Conservation (phyloP, 2,329 filamentous ascomycete genomes). For the Myriosclerotinia duriaeana region DNA sequence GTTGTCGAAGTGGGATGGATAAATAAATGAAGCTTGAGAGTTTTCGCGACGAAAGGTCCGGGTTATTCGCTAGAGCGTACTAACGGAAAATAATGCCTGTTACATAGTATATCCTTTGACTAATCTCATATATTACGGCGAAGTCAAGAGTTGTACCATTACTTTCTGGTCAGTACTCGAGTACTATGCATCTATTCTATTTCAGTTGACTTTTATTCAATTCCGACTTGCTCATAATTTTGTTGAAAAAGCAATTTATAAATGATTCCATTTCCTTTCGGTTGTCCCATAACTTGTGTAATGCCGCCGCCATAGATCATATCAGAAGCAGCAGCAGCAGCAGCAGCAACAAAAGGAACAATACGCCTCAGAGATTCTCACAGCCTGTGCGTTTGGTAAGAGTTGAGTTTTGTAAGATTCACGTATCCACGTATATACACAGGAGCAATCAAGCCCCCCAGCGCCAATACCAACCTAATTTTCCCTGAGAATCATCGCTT, state of each 20-base stretch:
- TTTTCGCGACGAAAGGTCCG: neutral
- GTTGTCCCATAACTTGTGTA: no score
- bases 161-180: neutral
- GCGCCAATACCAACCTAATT: slow-evolving; percentile 18
- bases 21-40: slow-evolving; percentile 6
- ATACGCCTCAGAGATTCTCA: neutral
- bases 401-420: slow-evolving; percentile 15
- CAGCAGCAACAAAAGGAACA: neutral
- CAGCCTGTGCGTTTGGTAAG: neutral
- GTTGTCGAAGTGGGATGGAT: slow-evolving; percentile 17
- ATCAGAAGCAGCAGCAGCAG: neutral
- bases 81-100: neutral
- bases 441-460: slow-evolving; percentile 1
- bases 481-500: neutral
- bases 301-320: neutral
- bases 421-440: slow-evolving; percentile 7
- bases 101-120: neutral
- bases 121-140: no score
- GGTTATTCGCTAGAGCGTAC: slow-evolving; percentile 12
- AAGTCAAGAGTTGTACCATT: no score
- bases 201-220: neutral
- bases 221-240: neutral
- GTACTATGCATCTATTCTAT: neutral
- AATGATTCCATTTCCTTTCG: neutral
- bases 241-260: neutral